A percentile compares a stretch with the other conserved stretches of the same genome.
phyloP scores from a whole-genome alignment of 192 early-diverging fungal genomes.

The Endogone sp. region DNA sequence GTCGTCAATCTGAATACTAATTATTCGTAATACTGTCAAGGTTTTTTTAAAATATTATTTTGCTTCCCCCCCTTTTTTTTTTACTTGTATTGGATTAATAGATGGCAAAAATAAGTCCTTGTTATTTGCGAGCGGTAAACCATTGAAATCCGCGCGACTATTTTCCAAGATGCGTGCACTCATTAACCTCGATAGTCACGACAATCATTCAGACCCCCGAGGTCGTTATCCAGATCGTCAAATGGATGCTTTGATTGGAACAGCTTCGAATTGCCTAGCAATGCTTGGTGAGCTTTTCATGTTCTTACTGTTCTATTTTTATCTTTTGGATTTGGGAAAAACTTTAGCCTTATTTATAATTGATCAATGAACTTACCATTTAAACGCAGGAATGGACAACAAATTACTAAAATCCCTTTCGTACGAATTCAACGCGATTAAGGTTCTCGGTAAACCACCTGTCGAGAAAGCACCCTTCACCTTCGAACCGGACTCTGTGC shows the following conservation, averaged over 20 bases:
- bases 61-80: neutral
- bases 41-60: neutral
- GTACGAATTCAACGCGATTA: neutral
- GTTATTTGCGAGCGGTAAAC: no score
- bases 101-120: neutral
- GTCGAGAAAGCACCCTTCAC: neutral
- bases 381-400: neutral
- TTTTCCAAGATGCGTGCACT: neutral
- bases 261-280: neutral
- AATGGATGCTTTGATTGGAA: neutral
- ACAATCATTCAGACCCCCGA: neutral
- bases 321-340: neutral
- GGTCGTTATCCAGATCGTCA: neutral
- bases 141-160: neutral
- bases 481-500: neutral
- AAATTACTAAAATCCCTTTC: neutral
- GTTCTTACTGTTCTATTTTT: neutral
- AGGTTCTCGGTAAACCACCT: neutral
- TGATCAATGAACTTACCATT: neutral
- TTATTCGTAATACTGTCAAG: no score
- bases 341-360: no score
- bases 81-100: neutral
- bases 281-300: neutral
- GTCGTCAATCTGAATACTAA: neutral
- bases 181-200: neutral